Base-by-base conservation (phyloP, 768 basidiomycete species). In the Pleurotus giganteus region DNA sequence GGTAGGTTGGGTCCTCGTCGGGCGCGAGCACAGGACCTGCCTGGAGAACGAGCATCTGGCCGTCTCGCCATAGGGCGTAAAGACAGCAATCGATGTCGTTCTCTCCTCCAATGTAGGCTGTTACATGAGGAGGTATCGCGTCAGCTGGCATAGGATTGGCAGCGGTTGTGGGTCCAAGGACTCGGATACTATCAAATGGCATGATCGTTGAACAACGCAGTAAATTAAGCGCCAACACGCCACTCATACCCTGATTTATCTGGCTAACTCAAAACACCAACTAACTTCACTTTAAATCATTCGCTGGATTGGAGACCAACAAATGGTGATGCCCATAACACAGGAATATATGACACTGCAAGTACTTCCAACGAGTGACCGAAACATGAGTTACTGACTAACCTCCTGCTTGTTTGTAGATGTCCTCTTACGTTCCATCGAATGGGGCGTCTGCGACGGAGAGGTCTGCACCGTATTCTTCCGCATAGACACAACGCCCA, bases 111-210 rank as follows among this genome's bases (percentile, higher is more conserved):
- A 62, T 37, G 46, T 51, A 57, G 26, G 59, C 61, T 47, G 57
- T 56, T 50, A 60, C 53, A 47, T 60, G 60, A 19, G 37, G 53
- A 24, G 59, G 59, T 44, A 61, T 61, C 43, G 57, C 32, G 23
- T 51, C 34, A 9, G n/a, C 49, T 51, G 31, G 29, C 49, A 51
- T 32, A 43, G 54, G 36, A 41, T 46, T 4, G 47, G 49, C 19
- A 51, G 32, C 37, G 23, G 21, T 34, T 51, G 49, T 51, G 49
- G 49, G 49, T 51, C 49, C 49, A 51, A 24, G 21, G 32, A n/a
- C n/a, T 24, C 13, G 26, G 43, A 36, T 37, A 24, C 32, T 51
- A n/a, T 32, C n/a, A 51, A 15, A 8, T 15, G 17, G n/a, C 17
- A n/a, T 32, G 46, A 47, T 37, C 31, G n/a, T 27, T 47, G 46